A percentile compares a stretch with the other conserved stretches of the same genome.
phyloP scores from a whole-genome alignment of 2,329 filamentous ascomycete genomes.

The Pseudocercospora musae region DNA sequence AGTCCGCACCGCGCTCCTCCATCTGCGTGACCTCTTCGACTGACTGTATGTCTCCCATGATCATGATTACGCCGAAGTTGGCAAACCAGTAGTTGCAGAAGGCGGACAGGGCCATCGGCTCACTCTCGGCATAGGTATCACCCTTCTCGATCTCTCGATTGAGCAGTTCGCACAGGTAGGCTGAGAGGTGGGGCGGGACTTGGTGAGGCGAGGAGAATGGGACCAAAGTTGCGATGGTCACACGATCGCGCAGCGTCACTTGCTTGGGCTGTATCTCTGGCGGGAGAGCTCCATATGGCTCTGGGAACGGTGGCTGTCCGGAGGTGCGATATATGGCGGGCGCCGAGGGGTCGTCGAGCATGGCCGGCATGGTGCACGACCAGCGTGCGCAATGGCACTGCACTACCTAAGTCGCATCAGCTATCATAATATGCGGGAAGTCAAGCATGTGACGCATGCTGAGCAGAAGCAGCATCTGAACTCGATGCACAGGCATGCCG shows the following conservation, averaged over 20 bases:
- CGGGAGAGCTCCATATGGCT: constrained; percentile 62
- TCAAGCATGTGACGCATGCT: not conserved
- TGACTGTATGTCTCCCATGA: constrained; percentile 69
- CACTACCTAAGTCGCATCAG: not conserved
- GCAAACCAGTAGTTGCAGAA: constrained; percentile 89
- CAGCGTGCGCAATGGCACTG: not conserved
- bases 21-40: constrained; percentile 51
- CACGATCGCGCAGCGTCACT: constrained; percentile 77
- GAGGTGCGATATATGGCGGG: constrained; percentile 68
- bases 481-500: not conserved
- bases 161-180: constrained; percentile 77
- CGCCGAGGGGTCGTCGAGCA: constrained; percentile 71
- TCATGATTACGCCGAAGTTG: constrained; percentile 84
- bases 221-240: constrained; percentile 78
- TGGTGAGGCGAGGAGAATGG: constrained; percentile 75
- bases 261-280: constrained; percentile 67
- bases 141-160: constrained; percentile 90
- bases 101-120: constrained; percentile 67
- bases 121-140: constrained; percentile 86
- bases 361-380: constrained; percentile 62
- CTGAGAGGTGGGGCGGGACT: constrained; percentile 70
- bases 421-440: not conserved
- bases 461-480: not conserved
- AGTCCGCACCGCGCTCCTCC: constrained; percentile 56
- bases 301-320: constrained; percentile 63